These are phyloP conservation scores for Rehmannia glutinosa DNA, from an alignment of 257 asterid species.

Conservation along the genomic window DNA sequence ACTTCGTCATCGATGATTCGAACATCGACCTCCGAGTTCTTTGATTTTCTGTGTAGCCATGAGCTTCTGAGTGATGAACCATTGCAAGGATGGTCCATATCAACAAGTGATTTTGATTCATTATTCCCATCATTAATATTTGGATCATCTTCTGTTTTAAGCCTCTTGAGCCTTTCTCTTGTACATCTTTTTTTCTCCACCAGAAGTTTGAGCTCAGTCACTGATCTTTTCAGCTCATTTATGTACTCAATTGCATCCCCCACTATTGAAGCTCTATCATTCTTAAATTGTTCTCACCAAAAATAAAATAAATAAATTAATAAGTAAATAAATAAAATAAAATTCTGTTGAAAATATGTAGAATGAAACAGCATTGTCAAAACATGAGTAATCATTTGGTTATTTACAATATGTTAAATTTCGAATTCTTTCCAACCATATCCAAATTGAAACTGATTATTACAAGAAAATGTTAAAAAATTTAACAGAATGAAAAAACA, in stretches of 20 bases:
- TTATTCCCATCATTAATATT: background rate
- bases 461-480: too few species aligned
- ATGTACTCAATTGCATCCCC: slow-evolving; percentile 57
- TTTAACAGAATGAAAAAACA: too few species aligned
- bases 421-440: too few species aligned
- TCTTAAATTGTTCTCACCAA: slow-evolving; percentile 26
- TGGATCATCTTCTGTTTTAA: slow-evolving; percentile 33
- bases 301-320: background rate
- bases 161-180: slow-evolving; percentile 63
- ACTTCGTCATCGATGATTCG: slow-evolving; percentile 78
- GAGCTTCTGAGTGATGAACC: slow-evolving; percentile 66
- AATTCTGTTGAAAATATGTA: background rate
- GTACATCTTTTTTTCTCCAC: slow-evolving; percentile 71
- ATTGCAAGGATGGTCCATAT: slow-evolving; percentile 41
- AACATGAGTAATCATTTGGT: too few species aligned
- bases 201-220: slow-evolving; percentile 43
- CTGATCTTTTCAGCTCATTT: slow-evolving; percentile 62
- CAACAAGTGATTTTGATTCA: slow-evolving; percentile 34
- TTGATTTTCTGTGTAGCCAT: slow-evolving; percentile 84
- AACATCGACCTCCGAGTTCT: slow-evolving; percentile 80
- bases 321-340: background rate
- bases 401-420: too few species aligned
- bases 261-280: slow-evolving; percentile 59
- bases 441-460: too few species aligned
- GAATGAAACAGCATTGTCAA: too few species aligned